phyloP scores from a whole-genome alignment of 2,329 filamentous ascomycete species.

The Exophiala lecanii-corni region DNA sequence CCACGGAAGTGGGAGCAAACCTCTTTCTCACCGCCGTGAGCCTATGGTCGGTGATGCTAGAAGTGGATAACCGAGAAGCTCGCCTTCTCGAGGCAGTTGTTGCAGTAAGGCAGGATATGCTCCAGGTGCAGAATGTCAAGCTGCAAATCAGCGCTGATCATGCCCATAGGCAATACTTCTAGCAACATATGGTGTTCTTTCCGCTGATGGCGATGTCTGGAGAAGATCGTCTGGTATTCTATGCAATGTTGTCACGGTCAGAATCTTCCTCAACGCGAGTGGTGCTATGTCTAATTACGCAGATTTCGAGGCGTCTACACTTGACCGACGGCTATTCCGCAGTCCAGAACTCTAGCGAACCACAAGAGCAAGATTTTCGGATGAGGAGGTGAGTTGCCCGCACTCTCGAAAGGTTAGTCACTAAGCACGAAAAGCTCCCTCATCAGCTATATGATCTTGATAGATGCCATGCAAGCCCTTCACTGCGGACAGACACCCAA shows the following conservation, averaged over 20 bases:
- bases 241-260: slow-evolving; percentile 13
- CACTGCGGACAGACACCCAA: not conserved
- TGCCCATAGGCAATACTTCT: too few relatives aligned
- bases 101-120: too few relatives aligned
- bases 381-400: slow-evolving; percentile 12
- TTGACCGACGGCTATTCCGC: slow-evolving; percentile 12
- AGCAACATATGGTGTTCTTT: slow-evolving; percentile 5
- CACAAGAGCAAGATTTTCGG: slow-evolving; percentile 6
- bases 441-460: not conserved
- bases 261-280: not conserved
- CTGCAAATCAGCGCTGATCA: too few relatives aligned
- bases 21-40: not conserved
- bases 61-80: slow-evolving; percentile 2
- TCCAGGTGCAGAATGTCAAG: too few relatives aligned
- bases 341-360: not conserved
- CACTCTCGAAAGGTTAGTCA: slow-evolving; percentile 1
- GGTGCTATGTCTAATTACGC: not conserved
- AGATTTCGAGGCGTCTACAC: slow-evolving; percentile 13
- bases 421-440: not conserved
- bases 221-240: not conserved
- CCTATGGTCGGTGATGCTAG: slow-evolving; percentile 1
- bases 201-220: slow-evolving; percentile 3
- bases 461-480: not conserved
- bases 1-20: not conserved
- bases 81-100: not conserved